Conservation (phyloP, 768 basidiomycete genomes). For the Tricholoma matsutake region DNA sequence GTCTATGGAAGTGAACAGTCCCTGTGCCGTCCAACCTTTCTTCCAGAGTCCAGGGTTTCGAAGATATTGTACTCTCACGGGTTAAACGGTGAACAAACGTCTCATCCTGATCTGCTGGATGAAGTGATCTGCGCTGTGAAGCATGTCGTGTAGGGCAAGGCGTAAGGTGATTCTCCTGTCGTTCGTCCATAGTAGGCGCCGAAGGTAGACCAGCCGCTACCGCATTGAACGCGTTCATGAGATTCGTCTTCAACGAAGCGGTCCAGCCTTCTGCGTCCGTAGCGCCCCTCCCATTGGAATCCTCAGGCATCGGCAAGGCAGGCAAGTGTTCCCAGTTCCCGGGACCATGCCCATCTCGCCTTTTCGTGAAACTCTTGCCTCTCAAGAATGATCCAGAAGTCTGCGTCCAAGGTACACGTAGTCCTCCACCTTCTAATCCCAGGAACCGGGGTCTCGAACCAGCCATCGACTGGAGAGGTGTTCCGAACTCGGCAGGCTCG, state of each 20-base stretch:
- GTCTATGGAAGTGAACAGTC: slow-evolving; percentile 33
- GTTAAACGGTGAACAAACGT: slow-evolving; percentile 11
- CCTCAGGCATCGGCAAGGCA: slow-evolving; percentile 29
- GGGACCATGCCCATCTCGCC: background rate
- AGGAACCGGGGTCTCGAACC: slow-evolving; percentile 30
- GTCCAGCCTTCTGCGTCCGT: slow-evolving; percentile 37
- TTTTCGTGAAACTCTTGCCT: background rate
- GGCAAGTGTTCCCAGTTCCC: slow-evolving; percentile 13
- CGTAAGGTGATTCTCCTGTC: slow-evolving; percentile 22
- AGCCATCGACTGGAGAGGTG: slow-evolving; percentile 19
- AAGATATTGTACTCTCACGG: slow-evolving; percentile 14
- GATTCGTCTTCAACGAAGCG: slow-evolving; percentile 37
- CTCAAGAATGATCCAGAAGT: background rate
- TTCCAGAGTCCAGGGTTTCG: slow-evolving; percentile 37
- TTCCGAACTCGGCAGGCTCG: slow-evolving; percentile 15
- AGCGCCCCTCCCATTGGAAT: slow-evolving; percentile 5
- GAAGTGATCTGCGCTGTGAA: slow-evolving; percentile 10
- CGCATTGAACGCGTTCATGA: slow-evolving; percentile 47
- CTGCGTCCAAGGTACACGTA: slow-evolving; percentile 29
- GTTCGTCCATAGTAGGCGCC: slow-evolving; percentile 7
- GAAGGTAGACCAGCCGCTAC: slow-evolving; percentile 42
- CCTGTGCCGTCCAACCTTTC: slow-evolving; percentile 37
- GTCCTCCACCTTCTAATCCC: slow-evolving; percentile 27
- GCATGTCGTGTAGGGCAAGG: slow-evolving; percentile 19
- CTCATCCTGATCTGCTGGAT: background rate